Conservation (phyloP, 1,139 yeast genomes). For the Kodamaea ohmeri region DNA sequence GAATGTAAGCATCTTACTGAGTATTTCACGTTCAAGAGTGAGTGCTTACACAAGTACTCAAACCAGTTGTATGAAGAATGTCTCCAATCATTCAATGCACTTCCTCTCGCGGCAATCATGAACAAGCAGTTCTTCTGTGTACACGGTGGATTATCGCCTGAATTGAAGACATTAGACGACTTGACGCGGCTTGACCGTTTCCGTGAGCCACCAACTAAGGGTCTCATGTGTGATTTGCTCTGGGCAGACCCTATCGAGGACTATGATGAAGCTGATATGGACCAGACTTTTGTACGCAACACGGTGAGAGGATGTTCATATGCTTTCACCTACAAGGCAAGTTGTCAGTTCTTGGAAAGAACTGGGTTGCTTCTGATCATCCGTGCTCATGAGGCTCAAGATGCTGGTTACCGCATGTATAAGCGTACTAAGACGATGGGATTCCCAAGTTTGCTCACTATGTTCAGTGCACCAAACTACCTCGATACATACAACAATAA, state of each 20-base stretch:
- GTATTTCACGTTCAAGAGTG: conserved; percentile 89
- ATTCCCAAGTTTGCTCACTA: conserved; percentile 88
- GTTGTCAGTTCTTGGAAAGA: conserved; percentile 74
- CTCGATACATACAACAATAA: conserved; percentile 90
- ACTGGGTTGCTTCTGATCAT: conserved; percentile 81
- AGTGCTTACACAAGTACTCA: conserved; percentile 85
- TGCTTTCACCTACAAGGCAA: conserved; percentile 82
- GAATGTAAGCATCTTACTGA: conserved; percentile 93
- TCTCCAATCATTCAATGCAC: conserved; percentile 75
- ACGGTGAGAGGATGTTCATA: conserved; percentile 90
- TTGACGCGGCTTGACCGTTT: conserved; percentile 71
- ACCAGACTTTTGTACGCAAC: conserved; percentile 58
- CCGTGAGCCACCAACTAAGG: conserved; percentile 90
- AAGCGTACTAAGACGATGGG: conserved; percentile 81
- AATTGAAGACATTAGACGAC: conserved; percentile 68
- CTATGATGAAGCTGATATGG: conserved; percentile 67
- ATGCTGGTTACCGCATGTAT: conserved; percentile 95
- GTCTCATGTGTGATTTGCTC: conserved; percentile 89
- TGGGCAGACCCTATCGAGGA: conserved; percentile 97
- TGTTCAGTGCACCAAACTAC: conserved; percentile 95
- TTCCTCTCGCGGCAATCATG: conserved; percentile 93
- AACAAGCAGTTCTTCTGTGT: conserved; percentile 94
- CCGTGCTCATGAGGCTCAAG: conserved; percentile 97
- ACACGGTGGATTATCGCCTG: conserved; percentile 96
- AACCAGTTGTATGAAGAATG: conserved; percentile 67